Conservation (phyloP, 2,329 filamentous ascomycete genomes). For the Incumbomyces lentus region DNA sequence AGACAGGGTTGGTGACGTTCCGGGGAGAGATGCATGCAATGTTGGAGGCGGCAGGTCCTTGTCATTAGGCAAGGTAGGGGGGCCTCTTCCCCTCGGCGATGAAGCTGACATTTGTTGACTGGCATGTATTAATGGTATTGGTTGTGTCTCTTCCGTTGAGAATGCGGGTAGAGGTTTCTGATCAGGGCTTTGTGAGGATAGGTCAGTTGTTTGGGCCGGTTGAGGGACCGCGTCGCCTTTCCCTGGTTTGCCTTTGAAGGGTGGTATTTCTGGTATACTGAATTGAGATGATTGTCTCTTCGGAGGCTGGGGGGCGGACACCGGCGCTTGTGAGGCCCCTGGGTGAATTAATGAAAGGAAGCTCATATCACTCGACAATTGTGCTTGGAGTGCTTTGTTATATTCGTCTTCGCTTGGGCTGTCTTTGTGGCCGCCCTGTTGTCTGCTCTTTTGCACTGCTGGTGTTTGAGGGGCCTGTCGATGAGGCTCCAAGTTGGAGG, state of each 20-base stretch:
- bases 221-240: constrained; percentile 13
- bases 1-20: constrained; percentile 37
- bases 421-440: constrained; percentile 25
- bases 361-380: constrained; percentile 31
- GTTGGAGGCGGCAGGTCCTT: constrained; percentile 7
- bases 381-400: constrained; percentile 32
- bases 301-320: constrained; percentile 11
- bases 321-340: constrained; percentile 18
- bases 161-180: constrained; percentile 25
- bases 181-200: constrained; percentile 15
- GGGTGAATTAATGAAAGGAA: constrained; percentile 28
- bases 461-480: constrained; percentile 37
- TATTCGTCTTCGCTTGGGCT: constrained; percentile 32
- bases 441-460: constrained; percentile 33
- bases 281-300: constrained; percentile 24
- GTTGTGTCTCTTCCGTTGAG: constrained; percentile 15
- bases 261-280: constrained; percentile 25
- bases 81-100: not conserved
- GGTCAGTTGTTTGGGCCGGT: constrained; percentile 16
- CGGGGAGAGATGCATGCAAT: constrained; percentile 29
- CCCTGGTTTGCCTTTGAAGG: constrained; percentile 23
- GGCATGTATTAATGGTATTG: constrained; percentile 9
- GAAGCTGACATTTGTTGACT: constrained; percentile 7
- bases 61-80: constrained; percentile 11
- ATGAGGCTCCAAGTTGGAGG: constrained; percentile 20